Base-by-base conservation (phyloP, 2,329 filamentous ascomycete genomes). In the Apiospora rasikravindrae region DNA sequence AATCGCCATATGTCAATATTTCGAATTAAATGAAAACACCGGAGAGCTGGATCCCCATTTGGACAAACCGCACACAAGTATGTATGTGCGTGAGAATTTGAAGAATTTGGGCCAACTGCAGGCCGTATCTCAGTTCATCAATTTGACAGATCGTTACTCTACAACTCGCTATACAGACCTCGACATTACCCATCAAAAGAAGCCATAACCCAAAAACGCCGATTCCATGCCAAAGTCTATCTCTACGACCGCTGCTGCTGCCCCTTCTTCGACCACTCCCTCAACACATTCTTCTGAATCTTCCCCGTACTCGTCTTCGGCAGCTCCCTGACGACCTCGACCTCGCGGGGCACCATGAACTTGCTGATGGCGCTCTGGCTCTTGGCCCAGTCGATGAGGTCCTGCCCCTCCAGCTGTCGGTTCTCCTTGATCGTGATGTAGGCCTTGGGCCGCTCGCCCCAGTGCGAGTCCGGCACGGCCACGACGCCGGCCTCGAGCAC, bases 221-320 rank as follows among this genome's bases (percentile, higher is more conserved):
- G 22, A 2, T 22, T 49, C 22, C n/a, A n/a, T 49, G 10, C 40
- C 4, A 22, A 37, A 1, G 5, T 37, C 33, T 37, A 5, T 5
- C 33, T n/a, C 24, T 53, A 61, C 19, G 53, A 22, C 57, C 33
- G 57, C 33, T 24, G 57, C 33, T 24, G 57, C 29, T 40, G 29
- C 1, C 68, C 68, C 24, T 69, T 51, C 47, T 42, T 69, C 1
- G 47, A 69, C 96, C 95, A 98, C 76, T 94, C 92, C 73, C 96
- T 86, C 71, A 99, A 82, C 8, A 97, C 90, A 78, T 98, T 98
- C 90, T 99, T 99, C 88, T 94, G 92, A 73, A 98, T 88, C 88
- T 99, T 99, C 3, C 96, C 96, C 0, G 96, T 99, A 82, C 93
- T 96, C 40, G 96, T 99, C 88, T 99, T 99, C 13, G 96, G 96